These are phyloP conservation scores for Paecilomyces dactylethromorphus DNA, from an alignment of 2,329 filamentous ascomycete genomes.

Conservation along the genomic window DNA sequence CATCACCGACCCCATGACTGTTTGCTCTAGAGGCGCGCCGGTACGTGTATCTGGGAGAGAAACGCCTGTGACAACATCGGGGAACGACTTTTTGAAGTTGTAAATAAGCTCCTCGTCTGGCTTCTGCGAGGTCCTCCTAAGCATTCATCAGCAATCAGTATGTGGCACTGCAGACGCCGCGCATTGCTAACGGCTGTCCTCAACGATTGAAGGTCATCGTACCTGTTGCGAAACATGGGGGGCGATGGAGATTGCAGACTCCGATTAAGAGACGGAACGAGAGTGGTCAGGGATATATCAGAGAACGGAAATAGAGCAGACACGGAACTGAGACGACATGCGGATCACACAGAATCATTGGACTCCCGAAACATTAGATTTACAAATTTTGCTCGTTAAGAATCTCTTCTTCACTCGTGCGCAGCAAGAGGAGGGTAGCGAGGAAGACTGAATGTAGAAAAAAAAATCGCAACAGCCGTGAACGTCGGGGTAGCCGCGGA, in stretches of 20 bases:
- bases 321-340: constrained; percentile 6
- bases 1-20: constrained; percentile 14
- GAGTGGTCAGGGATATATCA: constrained; percentile 6
- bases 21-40: constrained; percentile 21
- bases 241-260: constrained; percentile 4
- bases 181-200: neutral
- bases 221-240: constrained; percentile 45
- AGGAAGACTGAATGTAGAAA: neutral
- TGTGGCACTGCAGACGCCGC: neutral
- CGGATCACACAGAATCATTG: constrained; percentile 1
- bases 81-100: constrained; percentile 77
- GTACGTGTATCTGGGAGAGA: constrained; percentile 38
- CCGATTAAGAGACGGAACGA: neutral
- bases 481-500: neutral
- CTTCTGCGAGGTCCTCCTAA: constrained; percentile 72
- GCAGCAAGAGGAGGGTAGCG: neutral
- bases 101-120: constrained; percentile 77
- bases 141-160: neutral
- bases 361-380: neutral
- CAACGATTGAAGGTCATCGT: constrained; percentile 15
- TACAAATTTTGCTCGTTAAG: neutral
- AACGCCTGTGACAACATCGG: constrained; percentile 58
- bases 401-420: neutral
- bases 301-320: constrained; percentile 9
- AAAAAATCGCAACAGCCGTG: neutral